Evolutionary conservation across 2,329 filamentous ascomycete species (phyloP), one percentile per base, ranked within the genome.

Genomic region (Sporothrix humicola): DNA sequence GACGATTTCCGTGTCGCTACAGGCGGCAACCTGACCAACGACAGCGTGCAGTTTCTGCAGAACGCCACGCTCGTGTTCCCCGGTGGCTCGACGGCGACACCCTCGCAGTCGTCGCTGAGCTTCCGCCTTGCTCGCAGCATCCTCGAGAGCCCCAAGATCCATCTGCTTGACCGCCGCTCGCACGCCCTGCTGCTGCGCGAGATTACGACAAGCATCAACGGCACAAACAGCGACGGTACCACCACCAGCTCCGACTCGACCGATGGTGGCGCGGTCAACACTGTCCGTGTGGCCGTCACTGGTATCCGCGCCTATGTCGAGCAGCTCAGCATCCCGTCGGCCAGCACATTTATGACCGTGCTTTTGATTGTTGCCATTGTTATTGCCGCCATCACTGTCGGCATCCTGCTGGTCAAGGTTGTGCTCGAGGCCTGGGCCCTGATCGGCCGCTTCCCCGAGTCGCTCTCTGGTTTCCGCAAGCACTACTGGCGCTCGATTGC

Each of bases 331-430:
- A 94, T 98, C 71, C 96, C 96, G 20, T 89, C 92, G 77, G 90
- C 93, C 68, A 97, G 98, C 83, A 94, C 94, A 1, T 98, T 98
- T 84, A 97, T 99, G 95, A 98, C 94, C 0, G 91, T 97, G 4
- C 87, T 98, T 1, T 85, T 98, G 70, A 85, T 98, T 74, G 95
- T 97, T 75, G 93, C 94, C 75, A 96, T 97, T 76, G 87, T 97
- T 71, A 89, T 98, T 76, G 95, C 90, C 3, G 88, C 89, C 48
- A 95, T 98, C 76, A 91, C 93, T 59, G 92, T 97, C 31, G 90
- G 93, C 37, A 95, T 98, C 77, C 86, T 98, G 42, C 87, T 98
- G 5, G 88, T 97, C 83, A 99, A 98, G 85, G 90, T 97, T 73
- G 89, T 98, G 70, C 88, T 99, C 69, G 96, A 98, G 83, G 85